Percentiles rank a stretch among this genome's conserved stretches.
Evolutionary conservation across 148 eudicot genomes (phyloP).

Genomic region (Silene conica): DNA sequence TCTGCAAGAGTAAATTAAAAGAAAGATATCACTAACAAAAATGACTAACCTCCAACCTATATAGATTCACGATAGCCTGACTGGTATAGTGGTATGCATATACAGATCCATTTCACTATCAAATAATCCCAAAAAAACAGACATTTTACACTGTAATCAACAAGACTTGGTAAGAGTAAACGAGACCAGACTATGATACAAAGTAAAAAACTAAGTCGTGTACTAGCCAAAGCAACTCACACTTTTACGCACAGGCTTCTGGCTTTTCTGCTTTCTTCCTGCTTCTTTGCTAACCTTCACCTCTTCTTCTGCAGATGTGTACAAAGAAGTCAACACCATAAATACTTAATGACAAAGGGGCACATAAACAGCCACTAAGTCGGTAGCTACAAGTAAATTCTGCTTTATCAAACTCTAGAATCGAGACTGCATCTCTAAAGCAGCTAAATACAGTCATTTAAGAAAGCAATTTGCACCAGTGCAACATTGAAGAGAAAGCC

Average conservation of each 20-base stretch:
- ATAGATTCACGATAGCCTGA: background rate
- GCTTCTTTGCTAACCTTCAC: conserved; percentile 28
- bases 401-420: background rate
- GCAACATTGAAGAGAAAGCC: background rate
- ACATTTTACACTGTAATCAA: background rate
- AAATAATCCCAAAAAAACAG: background rate
- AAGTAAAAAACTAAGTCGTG: background rate
- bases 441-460: background rate
- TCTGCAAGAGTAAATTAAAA: conserved; percentile 34
- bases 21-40: conserved; percentile 1
- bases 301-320: conserved; percentile 28
- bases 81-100: background rate
- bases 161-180: background rate
- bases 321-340: background rate
- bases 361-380: no score
- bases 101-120: background rate
- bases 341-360: background rate
- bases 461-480: background rate
- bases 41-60: background rate
- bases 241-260: conserved; percentile 31
- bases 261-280: conserved; percentile 42
- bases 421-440: background rate
- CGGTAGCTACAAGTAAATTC: background rate
- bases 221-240: conserved; percentile 34
- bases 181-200: background rate